Evolutionary conservation across 495 filamentous ascomycete species (phyloP), one percentile per base, ranked within the genome.

Genomic region (Penicillium waksmanii): DNA sequence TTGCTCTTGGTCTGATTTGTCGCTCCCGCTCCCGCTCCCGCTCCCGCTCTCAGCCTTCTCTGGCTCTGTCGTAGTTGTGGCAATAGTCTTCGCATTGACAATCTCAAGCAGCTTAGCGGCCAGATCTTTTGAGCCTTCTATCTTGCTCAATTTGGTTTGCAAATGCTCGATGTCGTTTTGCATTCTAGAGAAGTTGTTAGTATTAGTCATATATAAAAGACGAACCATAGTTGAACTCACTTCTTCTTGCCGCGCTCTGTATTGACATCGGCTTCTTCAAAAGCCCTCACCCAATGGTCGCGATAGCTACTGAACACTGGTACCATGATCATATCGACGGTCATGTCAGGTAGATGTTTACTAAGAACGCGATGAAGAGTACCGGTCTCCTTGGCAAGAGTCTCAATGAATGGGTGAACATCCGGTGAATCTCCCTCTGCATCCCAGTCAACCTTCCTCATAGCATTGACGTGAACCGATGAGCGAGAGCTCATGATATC

Each of bases 401-500:
- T 94, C 68, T 97, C 95, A 89, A 99, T 96, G 71, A 96, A 96
- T 18, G 87, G 71, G 62, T 86, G 92, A 5, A 80, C 75, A 5
- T 67, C 69, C 63, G 52, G 71, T 54, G 60, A 63, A 48, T 62
- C 69, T 65, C 47, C 62, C 53, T 69, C 62, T n/a, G 75, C 63
- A 58, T 93, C 88, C 89, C 91, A 97, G 57, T 89, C 74, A 42
- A 93, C 81, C 55, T 85, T 85, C 69, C 86, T 90, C 78, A 99
- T 86, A 17, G 84, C 83, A 57, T 83, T 88, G 19, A 92, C 85
- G 64, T 91, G 92, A 0, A 84, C 75, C 2, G 83, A 73, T 7
- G 89, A 89, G 1, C 95, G 85, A 12, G 85, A 87, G 49, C 87
- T 87, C 93, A 98, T 97, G 59, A 99, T 98, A 57, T 96, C 93